Conservation (phyloP, 345 rosid genomes). For the Rhizophora apiculata region DNA sequence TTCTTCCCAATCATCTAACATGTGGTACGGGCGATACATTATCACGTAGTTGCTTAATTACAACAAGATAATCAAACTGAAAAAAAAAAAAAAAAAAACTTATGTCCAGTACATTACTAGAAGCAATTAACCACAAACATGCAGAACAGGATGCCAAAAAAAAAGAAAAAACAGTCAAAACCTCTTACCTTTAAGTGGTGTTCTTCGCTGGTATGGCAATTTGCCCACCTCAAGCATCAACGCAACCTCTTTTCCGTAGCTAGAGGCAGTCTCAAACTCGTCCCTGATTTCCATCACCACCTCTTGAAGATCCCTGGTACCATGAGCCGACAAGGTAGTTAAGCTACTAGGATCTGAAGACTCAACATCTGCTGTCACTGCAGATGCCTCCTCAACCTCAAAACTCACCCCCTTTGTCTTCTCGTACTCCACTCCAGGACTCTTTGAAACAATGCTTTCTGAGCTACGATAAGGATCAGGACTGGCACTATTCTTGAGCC, state of each 20-base stretch:
- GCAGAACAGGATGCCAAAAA: neutral
- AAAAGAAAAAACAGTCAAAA: conserved; percentile 4
- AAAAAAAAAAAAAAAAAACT: neutral
- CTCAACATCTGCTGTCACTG: conserved; percentile 36
- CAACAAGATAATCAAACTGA: no score
- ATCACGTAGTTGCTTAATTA: no score
- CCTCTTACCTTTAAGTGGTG: conserved; percentile 58
- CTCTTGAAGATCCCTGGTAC: conserved; percentile 75
- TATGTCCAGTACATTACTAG: neutral
- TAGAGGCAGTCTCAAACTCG: conserved; percentile 75
- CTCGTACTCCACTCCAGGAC: conserved; percentile 43
- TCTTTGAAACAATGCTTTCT: conserved; percentile 42
- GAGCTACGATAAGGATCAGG: conserved; percentile 34
- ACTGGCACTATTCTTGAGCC: conserved; percentile 30
- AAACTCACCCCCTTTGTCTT: conserved; percentile 69
- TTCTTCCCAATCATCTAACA: neutral
- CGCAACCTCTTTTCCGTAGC: conserved; percentile 84
- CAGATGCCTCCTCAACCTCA: conserved; percentile 60
- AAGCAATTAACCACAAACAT: neutral
- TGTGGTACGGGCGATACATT: neutral
- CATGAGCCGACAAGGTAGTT: conserved; percentile 61
- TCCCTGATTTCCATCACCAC: conserved; percentile 79
- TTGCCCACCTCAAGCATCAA: conserved; percentile 81
- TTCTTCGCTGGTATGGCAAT: conserved; percentile 70
- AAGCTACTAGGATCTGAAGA: conserved; percentile 62